Conservation (phyloP, 495 filamentous ascomycete genomes). For the Penicillium canescens region DNA sequence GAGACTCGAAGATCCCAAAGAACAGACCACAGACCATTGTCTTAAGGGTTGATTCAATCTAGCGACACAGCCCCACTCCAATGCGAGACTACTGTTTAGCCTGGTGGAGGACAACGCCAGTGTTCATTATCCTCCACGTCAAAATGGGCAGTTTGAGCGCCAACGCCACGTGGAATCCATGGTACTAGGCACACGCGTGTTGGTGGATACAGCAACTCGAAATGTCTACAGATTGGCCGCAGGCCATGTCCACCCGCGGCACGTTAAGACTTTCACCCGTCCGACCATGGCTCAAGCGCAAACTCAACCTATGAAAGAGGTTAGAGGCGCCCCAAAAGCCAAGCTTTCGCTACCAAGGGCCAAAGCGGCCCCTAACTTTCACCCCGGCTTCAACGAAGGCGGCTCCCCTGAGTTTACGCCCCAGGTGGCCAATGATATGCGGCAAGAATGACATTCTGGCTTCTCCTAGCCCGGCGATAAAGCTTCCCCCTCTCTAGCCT, state of each 20-base stretch:
- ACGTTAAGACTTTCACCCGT: not conserved
- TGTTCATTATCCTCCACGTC: not conserved
- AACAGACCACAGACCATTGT: not conserved
- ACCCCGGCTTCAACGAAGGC: slow-evolving; percentile 3
- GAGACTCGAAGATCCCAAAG: not conserved
- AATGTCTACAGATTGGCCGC: not conserved
- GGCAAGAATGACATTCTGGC: slow-evolving; percentile 8
- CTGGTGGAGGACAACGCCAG: not conserved
- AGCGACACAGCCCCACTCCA: slow-evolving; percentile 2
- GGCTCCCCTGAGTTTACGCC: slow-evolving; percentile 11
- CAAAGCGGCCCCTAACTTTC: slow-evolving; percentile 1
- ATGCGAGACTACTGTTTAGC: slow-evolving; percentile 10
- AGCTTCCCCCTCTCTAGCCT: not conserved
- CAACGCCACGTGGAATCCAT: slow-evolving; percentile 27
- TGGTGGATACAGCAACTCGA: not conserved
- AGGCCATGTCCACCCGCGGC: not conserved
- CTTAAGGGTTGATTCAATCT: not conserved
- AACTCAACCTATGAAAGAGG: slow-evolving; percentile 1
- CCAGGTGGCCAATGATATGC: slow-evolving; percentile 20
- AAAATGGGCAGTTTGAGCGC: not conserved
- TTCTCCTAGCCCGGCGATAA: slow-evolving; percentile 9
- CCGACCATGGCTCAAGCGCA: slow-evolving; percentile 3
- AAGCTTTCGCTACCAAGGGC: slow-evolving; percentile 18
- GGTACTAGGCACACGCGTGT: slow-evolving; percentile 14
- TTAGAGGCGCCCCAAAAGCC: slow-evolving; percentile 7